phyloP scores from a whole-genome alignment of 164 flowering plant species.

The Annona squamosa region DNA sequence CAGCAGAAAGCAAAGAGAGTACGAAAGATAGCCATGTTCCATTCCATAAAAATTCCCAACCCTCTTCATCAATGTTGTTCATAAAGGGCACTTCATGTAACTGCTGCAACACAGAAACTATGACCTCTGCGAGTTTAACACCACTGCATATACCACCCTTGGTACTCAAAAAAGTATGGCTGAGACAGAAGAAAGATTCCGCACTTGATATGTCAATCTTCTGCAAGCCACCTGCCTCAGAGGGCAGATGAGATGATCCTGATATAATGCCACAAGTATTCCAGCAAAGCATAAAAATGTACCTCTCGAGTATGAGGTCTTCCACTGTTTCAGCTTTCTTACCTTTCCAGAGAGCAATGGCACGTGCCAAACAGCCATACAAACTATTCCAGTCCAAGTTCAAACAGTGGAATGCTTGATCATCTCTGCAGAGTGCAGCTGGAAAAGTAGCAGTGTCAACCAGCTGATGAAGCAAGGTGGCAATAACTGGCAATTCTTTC shows the following conservation, averaged over 20 bases:
- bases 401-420: slow-evolving; percentile 28
- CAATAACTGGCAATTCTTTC: slow-evolving; percentile 39
- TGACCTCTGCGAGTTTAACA: slow-evolving; percentile 25
- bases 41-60: slow-evolving; percentile 71
- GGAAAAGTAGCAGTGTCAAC: slow-evolving; percentile 49
- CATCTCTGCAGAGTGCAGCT: slow-evolving; percentile 32
- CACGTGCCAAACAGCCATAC: slow-evolving; percentile 35
- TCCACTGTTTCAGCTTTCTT: slow-evolving; percentile 53
- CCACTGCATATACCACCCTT: slow-evolving; percentile 15
- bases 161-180: slow-evolving; percentile 40
- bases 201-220: slow-evolving; percentile 31
- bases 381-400: slow-evolving; percentile 50
- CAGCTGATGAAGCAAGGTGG: slow-evolving; percentile 48
- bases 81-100: slow-evolving; percentile 25
- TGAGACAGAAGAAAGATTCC: slow-evolving; percentile 41
- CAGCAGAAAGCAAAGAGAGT: slow-evolving; percentile 49
- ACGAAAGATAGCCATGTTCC: slow-evolving; percentile 73
- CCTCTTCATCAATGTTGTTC: slow-evolving; percentile 28
- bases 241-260: slow-evolving; percentile 22
- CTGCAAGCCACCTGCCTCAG: slow-evolving; percentile 14
- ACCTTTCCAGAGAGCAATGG: slow-evolving; percentile 74
- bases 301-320: slow-evolving; percentile 81
- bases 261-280: slow-evolving; percentile 42
- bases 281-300: slow-evolving; percentile 76
- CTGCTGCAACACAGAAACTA: slow-evolving; percentile 39